Evolutionary conservation across 148 eudicot species (phyloP), one percentile per base, ranked within the genome.

Genomic region (Chenopodium berlandieri): DNA sequence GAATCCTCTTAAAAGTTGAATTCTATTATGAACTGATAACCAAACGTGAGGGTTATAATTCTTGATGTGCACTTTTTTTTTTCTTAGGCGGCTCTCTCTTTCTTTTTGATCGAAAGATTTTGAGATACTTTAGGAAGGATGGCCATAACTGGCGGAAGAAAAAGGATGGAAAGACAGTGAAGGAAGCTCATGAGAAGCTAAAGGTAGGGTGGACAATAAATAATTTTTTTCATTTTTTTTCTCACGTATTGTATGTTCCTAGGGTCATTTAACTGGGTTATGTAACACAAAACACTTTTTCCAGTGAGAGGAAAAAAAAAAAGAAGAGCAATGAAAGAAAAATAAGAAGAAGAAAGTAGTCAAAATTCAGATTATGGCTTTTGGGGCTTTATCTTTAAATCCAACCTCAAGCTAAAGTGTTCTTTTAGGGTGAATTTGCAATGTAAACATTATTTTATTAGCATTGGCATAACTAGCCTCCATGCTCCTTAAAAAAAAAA

Each of bases 61-160:
- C 58, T 73, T 73, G 82, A 34, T 52, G 52, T 63, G 40, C 44
- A n/a, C 70, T 71, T 4, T 46, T 68, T 68, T 37, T 66, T 46
- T 69, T 47, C 47, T 76, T 85, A 94, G 98, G 96, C 85, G 98
- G 98, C 63, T 92, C 98, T 44, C 90, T 92, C 64, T 92, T 94
- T 86, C 91, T 94, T 77, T 94, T 91, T 85, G 90, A 94, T 77
- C 97, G 99, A 64, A 97, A 94, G 87, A 97, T 90, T 17, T 89
- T 97, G 86, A 89, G 99, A 77, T 92, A 94, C 83, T 97, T 97
- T 79, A 86, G 99, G 58, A 97, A 91, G 89, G 98, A 94, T 86
- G 91, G 92, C 66, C 98, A 94, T 80, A 89, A 89, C 56, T 94
- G 98, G 98, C 90, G 94, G 84, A 94, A 92, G 94, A 94, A 94